Percentiles rank a stretch among this genome's conserved stretches.
phyloP scores from a whole-genome alignment of 139 green algal genomes.

The Coelastrella sp. region DNA sequence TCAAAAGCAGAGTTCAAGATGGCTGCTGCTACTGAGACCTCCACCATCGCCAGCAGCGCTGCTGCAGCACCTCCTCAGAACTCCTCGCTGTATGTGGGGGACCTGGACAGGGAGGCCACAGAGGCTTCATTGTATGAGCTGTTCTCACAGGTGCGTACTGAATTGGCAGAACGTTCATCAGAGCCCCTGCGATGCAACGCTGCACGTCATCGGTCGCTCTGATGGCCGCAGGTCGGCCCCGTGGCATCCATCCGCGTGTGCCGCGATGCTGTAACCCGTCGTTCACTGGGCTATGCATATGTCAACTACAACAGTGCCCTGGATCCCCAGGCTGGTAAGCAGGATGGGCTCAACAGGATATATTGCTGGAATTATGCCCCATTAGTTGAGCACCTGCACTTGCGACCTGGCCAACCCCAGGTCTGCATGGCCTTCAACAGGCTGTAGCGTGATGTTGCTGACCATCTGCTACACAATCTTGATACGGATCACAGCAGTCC shows the following conservation, averaged over 20 bases:
- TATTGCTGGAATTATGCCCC: no score
- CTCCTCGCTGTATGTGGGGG: constrained; percentile 94
- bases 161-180: background rate
- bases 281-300: constrained; percentile 96
- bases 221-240: constrained; percentile 83
- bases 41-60: constrained; percentile 29
- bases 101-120: constrained; percentile 92
- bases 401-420: no score
- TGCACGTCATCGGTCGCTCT: background rate
- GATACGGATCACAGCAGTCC: no score
- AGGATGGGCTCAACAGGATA: background rate
- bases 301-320: constrained; percentile 95
- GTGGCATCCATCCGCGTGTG: constrained; percentile 95
- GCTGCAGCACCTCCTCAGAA: constrained; percentile 63
- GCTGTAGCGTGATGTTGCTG: no score
- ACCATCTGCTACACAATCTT: no score
- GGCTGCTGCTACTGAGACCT: constrained; percentile 40
- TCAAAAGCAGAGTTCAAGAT: constrained; percentile 11
- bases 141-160: constrained; percentile 85
- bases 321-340: constrained; percentile 84
- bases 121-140: constrained; percentile 93
- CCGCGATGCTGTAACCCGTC: constrained; percentile 92
- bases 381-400: no score
- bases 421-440: no score
- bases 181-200: background rate